A percentile compares a stretch with the other conserved stretches of the same genome.
These are phyloP conservation scores for Comarum palustre DNA, from an alignment of 306 rosid genomes.

Conservation along the genomic window DNA sequence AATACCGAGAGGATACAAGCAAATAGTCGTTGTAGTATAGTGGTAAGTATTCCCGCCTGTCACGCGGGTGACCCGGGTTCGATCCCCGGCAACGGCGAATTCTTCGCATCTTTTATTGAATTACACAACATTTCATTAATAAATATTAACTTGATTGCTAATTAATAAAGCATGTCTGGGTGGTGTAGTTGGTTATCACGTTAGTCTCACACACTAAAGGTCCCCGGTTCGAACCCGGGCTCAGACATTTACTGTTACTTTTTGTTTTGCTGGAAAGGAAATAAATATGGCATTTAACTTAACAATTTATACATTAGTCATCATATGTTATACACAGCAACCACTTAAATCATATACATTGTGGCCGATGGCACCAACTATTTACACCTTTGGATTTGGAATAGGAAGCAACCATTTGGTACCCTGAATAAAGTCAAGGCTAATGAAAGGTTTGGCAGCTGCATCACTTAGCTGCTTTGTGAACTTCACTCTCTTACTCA, in stretches of 20 bases:
- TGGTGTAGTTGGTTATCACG: slow-evolving; percentile 13
- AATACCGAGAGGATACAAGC: too few relatives aligned
- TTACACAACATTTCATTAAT: background rate
- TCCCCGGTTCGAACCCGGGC: slow-evolving; percentile 14
- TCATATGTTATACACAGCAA: too few relatives aligned
- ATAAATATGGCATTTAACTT: background rate
- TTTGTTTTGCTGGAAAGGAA: background rate
- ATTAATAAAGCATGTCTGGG: too few relatives aligned
- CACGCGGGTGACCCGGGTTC: too few relatives aligned
- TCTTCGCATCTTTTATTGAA: too few relatives aligned
- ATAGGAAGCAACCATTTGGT: slow-evolving; percentile 65
- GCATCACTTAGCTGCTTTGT: slow-evolving; percentile 21
- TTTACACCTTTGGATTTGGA: slow-evolving; percentile 29
- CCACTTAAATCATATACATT: background rate
- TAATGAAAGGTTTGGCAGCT: slow-evolving; percentile 34
- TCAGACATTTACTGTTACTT: slow-evolving; percentile 1
- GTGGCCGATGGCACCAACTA: background rate
- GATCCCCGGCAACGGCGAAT: background rate
- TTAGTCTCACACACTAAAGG: slow-evolving; percentile 13
- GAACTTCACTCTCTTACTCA: background rate
- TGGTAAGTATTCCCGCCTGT: too few relatives aligned
- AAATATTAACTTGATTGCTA: too few relatives aligned
- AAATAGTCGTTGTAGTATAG: too few relatives aligned
- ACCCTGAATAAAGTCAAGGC: slow-evolving; percentile 36
- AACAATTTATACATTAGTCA: background rate